Evolutionary conservation across 192 early-diverging fungal genomes (phyloP), one percentile per base, ranked within the genome.

Genomic region (Backusella sp.): DNA sequence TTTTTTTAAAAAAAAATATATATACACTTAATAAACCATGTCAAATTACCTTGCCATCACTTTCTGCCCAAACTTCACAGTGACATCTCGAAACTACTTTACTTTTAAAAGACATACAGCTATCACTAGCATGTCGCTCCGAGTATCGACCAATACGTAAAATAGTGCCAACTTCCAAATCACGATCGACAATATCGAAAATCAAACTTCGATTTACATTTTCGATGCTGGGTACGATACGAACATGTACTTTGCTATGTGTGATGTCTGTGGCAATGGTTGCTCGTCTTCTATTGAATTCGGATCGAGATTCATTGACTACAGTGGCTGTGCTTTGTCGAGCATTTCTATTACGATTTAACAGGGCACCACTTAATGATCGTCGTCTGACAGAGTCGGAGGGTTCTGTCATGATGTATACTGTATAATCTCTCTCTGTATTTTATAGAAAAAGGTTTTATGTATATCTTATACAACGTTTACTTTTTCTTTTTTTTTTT

Each of bases 51-150:
- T 74, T 89, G 0, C 90, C 89, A 80, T 86, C 42, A 19, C 41
- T 85, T 68, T 91, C 90, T 15, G 87, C 85, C 93, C 93, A 96
- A 53, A 97, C 88, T 76, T 95, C 95, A 0, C 93, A 93, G 73
- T 97, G 95, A 70, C 84, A 89, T 37, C 95, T 85, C 34, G 87
- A 89, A 5, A 96, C 95, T 17, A 97, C 95, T 70, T 97, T 97
- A 80, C 86, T 88, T 79, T 88, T 87, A 82, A 92, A 91, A 32
- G 89, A 87, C 62, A 91, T 87, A 11, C 86, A 82, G 72, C 87
- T 90, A 77, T 82, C 82, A 73, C 86, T 86, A 79, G 79, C 66
- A 14, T 85, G 83, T 72, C 84, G 78, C 49, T 88, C 88, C 3
- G 87, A 87, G 68, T 86, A 89, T 72, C 89, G 73, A 6, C 88